phyloP scores from a whole-genome alignment of 495 filamentous ascomycete genomes.

The Aspergillus sclerotioniger region DNA sequence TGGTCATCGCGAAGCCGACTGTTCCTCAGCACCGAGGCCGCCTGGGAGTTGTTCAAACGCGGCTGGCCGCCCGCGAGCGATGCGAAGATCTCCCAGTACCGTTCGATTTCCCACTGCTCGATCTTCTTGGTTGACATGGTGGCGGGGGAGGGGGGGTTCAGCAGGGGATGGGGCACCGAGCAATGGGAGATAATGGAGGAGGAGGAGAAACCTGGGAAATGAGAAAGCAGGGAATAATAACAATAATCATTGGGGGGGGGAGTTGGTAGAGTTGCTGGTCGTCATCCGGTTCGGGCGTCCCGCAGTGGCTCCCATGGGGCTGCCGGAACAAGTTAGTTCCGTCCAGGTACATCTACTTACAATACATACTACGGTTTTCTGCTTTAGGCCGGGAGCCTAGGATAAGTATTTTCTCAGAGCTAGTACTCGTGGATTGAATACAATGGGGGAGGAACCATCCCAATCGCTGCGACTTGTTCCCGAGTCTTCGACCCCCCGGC shows the following conservation, averaged over 20 bases:
- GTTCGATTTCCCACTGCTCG: conserved; percentile 92
- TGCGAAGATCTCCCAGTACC: conserved; percentile 99
- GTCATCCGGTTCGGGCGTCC: conserved; percentile 19
- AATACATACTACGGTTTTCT: too few relatives aligned
- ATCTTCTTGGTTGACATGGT: conserved; percentile 78
- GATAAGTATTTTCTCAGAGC: too few relatives aligned
- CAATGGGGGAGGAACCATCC: too few relatives aligned
- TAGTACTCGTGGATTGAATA: too few relatives aligned
- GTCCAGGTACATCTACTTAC: conserved; percentile 1
- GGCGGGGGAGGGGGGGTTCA: conserved; percentile 5
- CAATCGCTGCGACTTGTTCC: too few relatives aligned
- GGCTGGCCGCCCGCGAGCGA: conserved; percentile 74
- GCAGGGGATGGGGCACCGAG: conserved; percentile 9
- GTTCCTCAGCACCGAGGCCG: conserved; percentile 94
- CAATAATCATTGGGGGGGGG: conserved; percentile 1
- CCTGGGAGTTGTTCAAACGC: conserved; percentile 85
- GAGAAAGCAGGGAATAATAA: too few relatives aligned
- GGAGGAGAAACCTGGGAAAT: conserved; percentile 2
- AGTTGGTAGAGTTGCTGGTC: neutral
- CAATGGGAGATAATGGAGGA: conserved; percentile 19
- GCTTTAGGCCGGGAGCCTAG: too few relatives aligned
- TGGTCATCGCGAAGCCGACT: conserved; percentile 89
- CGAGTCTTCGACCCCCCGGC: too few relatives aligned
- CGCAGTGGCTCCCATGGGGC: conserved; percentile 19
- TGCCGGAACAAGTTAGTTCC: conserved; percentile 29